A percentile compares a stretch with the other conserved stretches of the same genome.
phyloP scores from a whole-genome alignment of 805 yeast species.

The Pichia scutulata region DNA sequence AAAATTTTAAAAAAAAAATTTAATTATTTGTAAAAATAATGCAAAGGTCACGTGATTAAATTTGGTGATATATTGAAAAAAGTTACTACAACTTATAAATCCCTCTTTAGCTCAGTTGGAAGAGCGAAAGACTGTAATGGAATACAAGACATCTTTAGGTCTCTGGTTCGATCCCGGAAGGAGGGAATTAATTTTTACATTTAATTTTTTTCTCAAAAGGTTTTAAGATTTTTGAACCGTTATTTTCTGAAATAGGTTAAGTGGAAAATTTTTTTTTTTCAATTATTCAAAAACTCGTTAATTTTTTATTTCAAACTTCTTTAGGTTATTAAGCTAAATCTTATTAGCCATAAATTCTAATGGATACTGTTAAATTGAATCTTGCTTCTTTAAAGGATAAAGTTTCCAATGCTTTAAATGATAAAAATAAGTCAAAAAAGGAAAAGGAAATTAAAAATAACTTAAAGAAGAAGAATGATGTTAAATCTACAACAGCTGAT shows the following conservation, averaged over 20 bases:
- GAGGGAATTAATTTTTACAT: conserved; percentile 7
- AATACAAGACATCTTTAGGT: conserved; percentile 15
- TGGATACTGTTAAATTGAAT: conserved; percentile 41
- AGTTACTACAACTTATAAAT: background rate
- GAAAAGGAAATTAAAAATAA: conserved; percentile 17
- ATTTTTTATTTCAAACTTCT: background rate
- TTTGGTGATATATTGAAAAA: no score
- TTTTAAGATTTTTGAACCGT: no score
- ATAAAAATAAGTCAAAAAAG: conserved; percentile 19
- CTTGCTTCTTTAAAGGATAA: conserved; percentile 57
- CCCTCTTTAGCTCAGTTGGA: conserved; percentile 21
- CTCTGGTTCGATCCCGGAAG: conserved; percentile 17
- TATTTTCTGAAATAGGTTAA: background rate
- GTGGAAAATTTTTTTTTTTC: background rate
- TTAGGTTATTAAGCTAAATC: background rate
- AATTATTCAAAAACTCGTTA: no score
- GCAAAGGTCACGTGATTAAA: no score
- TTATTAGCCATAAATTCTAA: conserved; percentile 10
- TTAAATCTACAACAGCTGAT: conserved; percentile 2
- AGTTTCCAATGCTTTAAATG: conserved; percentile 45
- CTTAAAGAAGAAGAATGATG: conserved; percentile 13
- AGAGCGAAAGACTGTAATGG: conserved; percentile 19
- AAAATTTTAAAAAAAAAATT: no score
- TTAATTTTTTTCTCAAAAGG: background rate
- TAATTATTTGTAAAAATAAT: no score